Evolutionary conservation across 345 rosid genomes (phyloP), one percentile per base, ranked within the genome.

Genomic region (Balakata baccata): DNA sequence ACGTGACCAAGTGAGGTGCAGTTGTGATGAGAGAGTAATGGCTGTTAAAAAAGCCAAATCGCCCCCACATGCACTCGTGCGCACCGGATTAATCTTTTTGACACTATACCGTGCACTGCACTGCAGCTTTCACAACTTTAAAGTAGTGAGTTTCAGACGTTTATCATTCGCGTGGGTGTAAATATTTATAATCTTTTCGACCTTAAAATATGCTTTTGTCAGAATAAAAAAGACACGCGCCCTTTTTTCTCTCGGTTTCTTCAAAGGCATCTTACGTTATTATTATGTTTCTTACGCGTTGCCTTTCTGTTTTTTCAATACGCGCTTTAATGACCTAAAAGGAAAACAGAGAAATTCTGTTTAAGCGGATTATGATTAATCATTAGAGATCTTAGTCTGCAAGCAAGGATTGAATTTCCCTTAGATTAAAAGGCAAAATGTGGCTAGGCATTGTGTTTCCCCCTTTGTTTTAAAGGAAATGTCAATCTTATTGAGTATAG

Each of bases 21-120:
- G 34, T 29, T 29, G 34, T 29, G 63, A 58, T 13, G 14, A 58
- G 34, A 7, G 63, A 3, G 37, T 25, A 25, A 23, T 29, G 25
- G 23, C 3, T 54, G 37, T 58, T 58, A 58, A 58, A 58, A 58
- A 23, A 25, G 63, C 17, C 17, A 58, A 58, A 58, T 58, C 63
- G 14, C 63, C 61, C 38, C 63, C 63, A 58, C 63, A 58, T 58
- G 63, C 38, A 58, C 63, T 25, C 63, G 63, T 58, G 63, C 23
- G 63, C 39, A 58, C 63, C 63, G 38, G 38, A 11, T 58, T 58
- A 23, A 3, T 11, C 16, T 58, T 23, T 58, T 10, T 11, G 11
- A 9, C 29, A 8, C 0, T 8, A 29, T 29, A 9, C 11, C 16
- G 5, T n/a, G n/a, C n/a, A n/a, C n/a, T n/a, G 11, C 11, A 11